Percentiles rank a stretch among this genome's conserved stretches.
These are phyloP conservation scores for Hygrocybe punicea DNA, from an alignment of 768 basidiomycete species.

Conservation along the genomic window DNA sequence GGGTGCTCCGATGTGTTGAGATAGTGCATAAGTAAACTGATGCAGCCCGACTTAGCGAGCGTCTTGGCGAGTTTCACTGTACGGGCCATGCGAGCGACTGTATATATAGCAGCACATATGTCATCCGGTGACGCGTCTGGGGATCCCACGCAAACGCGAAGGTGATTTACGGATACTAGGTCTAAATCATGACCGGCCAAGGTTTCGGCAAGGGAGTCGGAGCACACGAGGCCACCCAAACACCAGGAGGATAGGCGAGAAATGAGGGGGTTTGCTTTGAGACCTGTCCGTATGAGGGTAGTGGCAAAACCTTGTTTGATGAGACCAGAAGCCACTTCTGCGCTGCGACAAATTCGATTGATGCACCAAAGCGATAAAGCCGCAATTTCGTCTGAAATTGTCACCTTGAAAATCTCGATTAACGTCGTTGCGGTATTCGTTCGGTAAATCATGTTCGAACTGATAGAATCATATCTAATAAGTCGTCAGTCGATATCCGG, in stretches of 20 bases:
- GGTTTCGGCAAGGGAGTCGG: conserved; percentile 23
- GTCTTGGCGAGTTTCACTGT: conserved; percentile 27
- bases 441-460: conserved; percentile 27
- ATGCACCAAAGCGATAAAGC: conserved; percentile 25
- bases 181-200: conserved; percentile 16
- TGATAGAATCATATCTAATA: conserved; percentile 22
- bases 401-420: conserved; percentile 21
- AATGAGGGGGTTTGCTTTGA: conserved; percentile 15
- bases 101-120: conserved; percentile 19
- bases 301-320: conserved; percentile 20
- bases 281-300: conserved; percentile 17
- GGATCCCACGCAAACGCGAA: conserved; percentile 14
- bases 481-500: not conserved
- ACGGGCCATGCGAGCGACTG: conserved; percentile 23
- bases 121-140: conserved; percentile 16
- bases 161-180: conserved; percentile 15
- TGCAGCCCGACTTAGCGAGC: conserved; percentile 20
- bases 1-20: conserved; percentile 17
- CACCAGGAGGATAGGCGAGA: conserved; percentile 24
- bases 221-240: conserved; percentile 19
- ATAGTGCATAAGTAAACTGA: conserved; percentile 17
- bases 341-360: conserved; percentile 19
- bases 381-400: conserved; percentile 19
- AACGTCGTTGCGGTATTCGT: conserved; percentile 21
- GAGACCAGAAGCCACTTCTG: conserved; percentile 24